Evolutionary conservation across 495 filamentous ascomycete genomes (phyloP), one percentile per base, ranked within the genome.

Genomic region (Talaromyces liani): DNA sequence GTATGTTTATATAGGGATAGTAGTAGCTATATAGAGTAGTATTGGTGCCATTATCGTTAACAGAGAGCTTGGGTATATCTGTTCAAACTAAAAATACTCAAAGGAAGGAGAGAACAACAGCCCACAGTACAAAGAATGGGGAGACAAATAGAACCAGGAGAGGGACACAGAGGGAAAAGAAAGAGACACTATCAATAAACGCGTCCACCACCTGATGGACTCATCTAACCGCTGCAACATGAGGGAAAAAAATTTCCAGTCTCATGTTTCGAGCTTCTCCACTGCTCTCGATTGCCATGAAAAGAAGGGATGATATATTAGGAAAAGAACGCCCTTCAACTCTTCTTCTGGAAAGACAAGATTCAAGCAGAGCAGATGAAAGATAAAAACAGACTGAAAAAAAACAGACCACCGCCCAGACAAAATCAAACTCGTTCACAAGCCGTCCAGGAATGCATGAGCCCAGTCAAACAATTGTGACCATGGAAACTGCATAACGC

Each of bases 361-460:
- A 20, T 49, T 20, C 10, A 54, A 24, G 8, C n/a, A 54, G 24
- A 56, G 53, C 53, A 22, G 53, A 56, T 29, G 22, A 29, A 56
- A 56, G 22, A 56, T 14, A 56, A 29, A 14, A 56, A 27, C 1
- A 31, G 10, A 29, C 4, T 1, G 4, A 6, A 29, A 29, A 56
- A 16, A 56, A 29, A 56, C 12, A 29, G 24, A 56, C 20, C 14
- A 14, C 53, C 53, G 24, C 53, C 22, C 53, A 29, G 24, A 22
- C 53, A 56, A 63, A 56, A 56, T 20, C 47, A 27, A 33, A 63
- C 47, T 63, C 18, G 47, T 57, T 55, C 41, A 33, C 61, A 57
- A 31, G n/a, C 18, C 61, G 29, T 58, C 27, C 25, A 63, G 25
- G 41, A 62, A 62, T 62, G 60, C 47, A 47, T 25, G 41, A 51